Base-by-base conservation (phyloP, 2,329 filamentous ascomycete genomes). In the Colletotrichum sublineola region DNA sequence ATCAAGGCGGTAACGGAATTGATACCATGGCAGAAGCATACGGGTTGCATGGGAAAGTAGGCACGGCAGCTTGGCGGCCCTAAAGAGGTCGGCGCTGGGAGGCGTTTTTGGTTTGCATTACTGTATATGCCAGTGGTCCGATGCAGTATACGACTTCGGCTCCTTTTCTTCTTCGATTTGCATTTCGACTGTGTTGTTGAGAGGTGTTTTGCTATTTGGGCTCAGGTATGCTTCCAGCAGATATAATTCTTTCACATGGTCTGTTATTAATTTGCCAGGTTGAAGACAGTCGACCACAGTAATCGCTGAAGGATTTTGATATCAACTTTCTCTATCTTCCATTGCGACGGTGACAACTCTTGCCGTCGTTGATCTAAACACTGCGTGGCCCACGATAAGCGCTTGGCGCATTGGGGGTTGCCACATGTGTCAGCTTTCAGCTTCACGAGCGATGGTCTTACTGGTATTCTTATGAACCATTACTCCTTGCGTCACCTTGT, bases 11-110 rank as follows among this genome's bases (percentile, higher is more conserved):
- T 40, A 40, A 58, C 18, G 60, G 69, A 20, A 72, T 36, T 57
- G 67, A 55, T 61, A 65, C 70, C 70, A 70, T 65, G 61, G 44
- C 66, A 70, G 60, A 70, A 61, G 61, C 60, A 73, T 62, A 73
- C 70, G 67, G 67, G 36, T 73, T 73, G 70, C 70, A 73, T 70
- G 70, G 66, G n/a, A 57, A 56, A 44, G 46, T 48, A 5, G 29
- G n/a, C 46, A 36, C n/a, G 8, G 70, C 40, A 44, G 20, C 14
- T 20, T 12, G 40, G 31, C 18, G 18, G 61, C 48, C 24, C 24
- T 29, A 42, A 11, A 40, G 31, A 38, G 50, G 36, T 33, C 38
- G 31, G 55, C 55, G 46, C 20, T 42, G 40, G 48, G 15, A n/a
- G 70, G 70, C 61, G 60, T 61, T 70, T 46, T 72, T 31, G 5